Percentiles rank a stretch among this genome's conserved stretches.
Conservation (phyloP, 2,329 filamentous ascomycete species). For the Neonectria magnoliae region DNA sequence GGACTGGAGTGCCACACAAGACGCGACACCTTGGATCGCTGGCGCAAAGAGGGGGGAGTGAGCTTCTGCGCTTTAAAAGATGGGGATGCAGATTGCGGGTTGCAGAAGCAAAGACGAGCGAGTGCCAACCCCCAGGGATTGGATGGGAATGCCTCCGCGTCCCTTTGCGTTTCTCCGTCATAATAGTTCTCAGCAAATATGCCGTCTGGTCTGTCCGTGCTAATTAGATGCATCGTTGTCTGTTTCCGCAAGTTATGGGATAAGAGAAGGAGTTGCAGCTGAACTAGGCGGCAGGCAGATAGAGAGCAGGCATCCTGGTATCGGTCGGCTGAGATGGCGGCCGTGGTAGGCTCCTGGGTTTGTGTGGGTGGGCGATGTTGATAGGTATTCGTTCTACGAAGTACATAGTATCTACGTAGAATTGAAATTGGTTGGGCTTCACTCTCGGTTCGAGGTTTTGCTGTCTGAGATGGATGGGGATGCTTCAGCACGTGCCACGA, state of each 20-base stretch:
- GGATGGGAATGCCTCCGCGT: constrained; percentile 36
- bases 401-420: too few species aligned
- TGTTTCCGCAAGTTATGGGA: not conserved
- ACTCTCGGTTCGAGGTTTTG: constrained; percentile 26
- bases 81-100: constrained; percentile 7
- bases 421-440: constrained; percentile 14
- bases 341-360: constrained; percentile 5
- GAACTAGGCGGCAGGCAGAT: constrained; percentile 14
- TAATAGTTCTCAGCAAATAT: constrained; percentile 3
- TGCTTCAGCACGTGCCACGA: constrained; percentile 35
- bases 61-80: not conserved
- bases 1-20: not conserved
- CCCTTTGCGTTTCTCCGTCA: constrained; percentile 17
- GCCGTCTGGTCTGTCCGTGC: constrained; percentile 6
- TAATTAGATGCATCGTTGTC: constrained; percentile 5
- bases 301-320: constrained; percentile 15
- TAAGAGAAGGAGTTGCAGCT: not conserved
- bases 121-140: constrained; percentile 28
- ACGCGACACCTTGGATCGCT: not conserved
- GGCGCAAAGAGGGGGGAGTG: constrained; percentile 25
- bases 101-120: not conserved
- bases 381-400: too few species aligned
- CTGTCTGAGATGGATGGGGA: constrained; percentile 30
- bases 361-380: not conserved
- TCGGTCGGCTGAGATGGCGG: constrained; percentile 26